Base-by-base conservation (phyloP, 1,284 basidiomycete species). In the Apiotrichum montevideense region DNA sequence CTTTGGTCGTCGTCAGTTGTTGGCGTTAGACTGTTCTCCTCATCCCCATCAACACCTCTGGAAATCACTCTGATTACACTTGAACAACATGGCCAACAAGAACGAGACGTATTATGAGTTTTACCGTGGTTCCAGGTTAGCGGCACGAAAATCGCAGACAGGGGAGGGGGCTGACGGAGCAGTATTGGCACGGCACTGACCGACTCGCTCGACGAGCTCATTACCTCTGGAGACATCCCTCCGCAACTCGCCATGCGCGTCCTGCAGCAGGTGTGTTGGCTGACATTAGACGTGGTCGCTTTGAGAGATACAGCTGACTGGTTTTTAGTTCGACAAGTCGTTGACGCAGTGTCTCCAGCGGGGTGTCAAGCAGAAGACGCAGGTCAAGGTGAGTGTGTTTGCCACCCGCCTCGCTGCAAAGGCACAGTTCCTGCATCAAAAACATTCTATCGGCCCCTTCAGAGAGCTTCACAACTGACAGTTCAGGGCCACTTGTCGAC, bases 171-270 rank as follows among this genome's bases (percentile, higher is more conserved):
- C 33, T 48, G 35, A 32, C 33, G 57, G 2, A 50, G 14, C 68
- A 98, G 95, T 65, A 91, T 98, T 77, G 95, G 95, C 44, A 91
- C 94, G 82, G 92, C 95, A 47, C 83, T 98, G 55, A 97, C 95
- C n/a, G 95, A 98, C 80, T 93, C 95, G 63, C 85, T 98, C 66
- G 95, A 98, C 79, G 95, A 98, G 79, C 84, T 98, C 61, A 98
- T 98, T 71, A 96, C 94, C 51, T 90, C 88, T 66, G 95, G 95
- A 2, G 87, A 91, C 57, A 98, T 98, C 67, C 96, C 94, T 21
- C 95, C 96, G 2, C 94, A 98, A 77, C 78, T 98, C 61, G 95
- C 95, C 11, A 93, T 98, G 88, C 90, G 95, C 73, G 92, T 98
- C 8, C 78, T 98, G 56, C 90, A 90, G 73, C 92, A 96, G 87